Conservation (phyloP, 495 filamentous ascomycete species). For the Tuber aestivum region DNA sequence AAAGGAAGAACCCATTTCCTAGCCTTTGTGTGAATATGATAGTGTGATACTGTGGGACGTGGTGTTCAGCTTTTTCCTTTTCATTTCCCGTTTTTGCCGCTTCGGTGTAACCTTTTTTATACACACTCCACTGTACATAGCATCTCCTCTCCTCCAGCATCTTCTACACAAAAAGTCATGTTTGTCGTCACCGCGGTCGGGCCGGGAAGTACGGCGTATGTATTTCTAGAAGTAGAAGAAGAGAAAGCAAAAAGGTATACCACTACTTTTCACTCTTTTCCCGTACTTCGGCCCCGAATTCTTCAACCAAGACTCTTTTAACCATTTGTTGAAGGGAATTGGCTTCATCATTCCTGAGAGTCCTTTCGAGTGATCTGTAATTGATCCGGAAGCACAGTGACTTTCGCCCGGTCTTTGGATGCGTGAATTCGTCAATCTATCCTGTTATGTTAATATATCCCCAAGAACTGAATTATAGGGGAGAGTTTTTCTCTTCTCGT, state of each 20-base stretch:
- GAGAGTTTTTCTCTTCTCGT: neutral
- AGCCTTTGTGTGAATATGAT: neutral
- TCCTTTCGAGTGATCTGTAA: slow-evolving; percentile 83
- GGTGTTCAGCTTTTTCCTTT: neutral
- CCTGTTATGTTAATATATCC: slow-evolving; percentile 6
- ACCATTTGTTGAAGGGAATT: slow-evolving; percentile 71
- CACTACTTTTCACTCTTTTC: slow-evolving; percentile 40
- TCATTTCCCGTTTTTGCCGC: neutral
- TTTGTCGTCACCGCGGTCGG: neutral
- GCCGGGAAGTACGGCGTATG: neutral
- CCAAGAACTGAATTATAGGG: neutral
- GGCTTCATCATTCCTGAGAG: slow-evolving; percentile 70
- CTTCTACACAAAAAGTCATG: neutral
- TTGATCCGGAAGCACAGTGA: slow-evolving; percentile 90
- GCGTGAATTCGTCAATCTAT: slow-evolving; percentile 70
- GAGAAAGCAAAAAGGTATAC: slow-evolving; percentile 16
- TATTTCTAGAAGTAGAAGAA: slow-evolving; percentile 3
- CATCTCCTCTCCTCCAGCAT: neutral
- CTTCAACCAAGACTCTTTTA: slow-evolving; percentile 54
- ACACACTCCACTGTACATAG: neutral
- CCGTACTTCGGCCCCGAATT: slow-evolving; percentile 75
- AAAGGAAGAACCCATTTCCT: neutral
- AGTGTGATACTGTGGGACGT: neutral
- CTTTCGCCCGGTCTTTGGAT: slow-evolving; percentile 75
- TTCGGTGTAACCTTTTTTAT: neutral